Conservation (phyloP, 768 basidiomycete genomes). For the Rhodotorula taiwanensis region DNA sequence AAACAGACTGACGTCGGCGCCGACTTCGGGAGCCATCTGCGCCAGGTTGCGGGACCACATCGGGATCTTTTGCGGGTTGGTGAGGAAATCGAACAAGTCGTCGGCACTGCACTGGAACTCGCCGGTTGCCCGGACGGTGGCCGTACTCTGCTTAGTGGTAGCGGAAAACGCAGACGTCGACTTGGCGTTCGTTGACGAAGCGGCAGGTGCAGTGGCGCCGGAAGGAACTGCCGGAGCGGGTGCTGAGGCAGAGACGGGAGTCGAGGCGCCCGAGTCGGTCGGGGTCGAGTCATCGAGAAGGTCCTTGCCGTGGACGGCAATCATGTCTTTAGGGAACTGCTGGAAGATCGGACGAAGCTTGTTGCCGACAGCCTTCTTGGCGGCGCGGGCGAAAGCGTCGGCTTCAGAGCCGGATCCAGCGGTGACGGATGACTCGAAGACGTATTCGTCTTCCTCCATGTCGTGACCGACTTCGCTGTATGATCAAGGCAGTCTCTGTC, state of each 20-base stretch:
- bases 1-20: slow-evolving; percentile 37
- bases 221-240: slow-evolving; percentile 5
- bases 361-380: slow-evolving; percentile 37
- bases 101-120: slow-evolving; percentile 38
- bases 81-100: slow-evolving; percentile 39
- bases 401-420: slow-evolving; percentile 33
- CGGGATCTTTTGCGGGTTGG: slow-evolving; percentile 36
- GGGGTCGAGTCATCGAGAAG: slow-evolving; percentile 32
- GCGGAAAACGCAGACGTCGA: neutral
- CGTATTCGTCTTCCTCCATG: slow-evolving; percentile 42
- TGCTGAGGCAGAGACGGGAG: slow-evolving; percentile 16
- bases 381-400: slow-evolving; percentile 29
- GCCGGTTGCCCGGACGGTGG: slow-evolving; percentile 32
- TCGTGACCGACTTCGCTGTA: slow-evolving; percentile 39
- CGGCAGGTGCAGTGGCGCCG: neutral
- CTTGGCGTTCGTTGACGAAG: slow-evolving; percentile 1
- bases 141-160: slow-evolving; percentile 27
- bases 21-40: slow-evolving; percentile 35
- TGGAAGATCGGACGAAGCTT: slow-evolving; percentile 37
- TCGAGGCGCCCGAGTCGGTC: slow-evolving; percentile 19
- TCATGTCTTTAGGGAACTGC: slow-evolving; percentile 40
- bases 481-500: slow-evolving; percentile 17
- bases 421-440: slow-evolving; percentile 33
- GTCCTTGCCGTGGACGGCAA: slow-evolving; percentile 40
- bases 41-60: slow-evolving; percentile 39